phyloP scores from a whole-genome alignment of 345 rosid species.

The Pugionium cornutum region DNA sequence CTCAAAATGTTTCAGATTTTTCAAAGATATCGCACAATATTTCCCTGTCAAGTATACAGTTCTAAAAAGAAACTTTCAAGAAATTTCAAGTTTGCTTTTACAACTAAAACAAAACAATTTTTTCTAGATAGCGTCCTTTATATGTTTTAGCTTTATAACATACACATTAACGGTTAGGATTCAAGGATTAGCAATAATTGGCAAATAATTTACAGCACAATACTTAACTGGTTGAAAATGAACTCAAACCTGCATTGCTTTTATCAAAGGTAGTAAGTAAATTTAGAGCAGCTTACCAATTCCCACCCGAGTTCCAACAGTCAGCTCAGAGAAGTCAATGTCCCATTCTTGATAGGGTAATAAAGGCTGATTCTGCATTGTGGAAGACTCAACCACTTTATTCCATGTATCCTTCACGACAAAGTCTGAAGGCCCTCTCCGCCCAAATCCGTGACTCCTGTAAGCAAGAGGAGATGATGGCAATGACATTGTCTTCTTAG shows the following conservation, averaged over 20 bases:
- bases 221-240: neutral
- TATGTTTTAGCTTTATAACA: neutral
- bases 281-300: constrained; percentile 60
- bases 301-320: constrained; percentile 96
- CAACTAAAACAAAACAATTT: neutral
- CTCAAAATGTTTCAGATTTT: no score
- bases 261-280: neutral
- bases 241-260: constrained; percentile 18
- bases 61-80: no score
- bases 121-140: no score
- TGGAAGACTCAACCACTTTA: constrained; percentile 81
- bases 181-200: constrained; percentile 5
- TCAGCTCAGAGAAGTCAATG: constrained; percentile 90
- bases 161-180: neutral
- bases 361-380: constrained; percentile 68
- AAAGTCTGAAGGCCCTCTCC: constrained; percentile 61
- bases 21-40: no score
- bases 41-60: no score
- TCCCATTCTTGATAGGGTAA: constrained; percentile 88
- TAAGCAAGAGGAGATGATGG: constrained; percentile 92
- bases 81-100: neutral
- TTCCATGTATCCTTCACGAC: constrained; percentile 69
- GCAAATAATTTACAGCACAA: neutral
- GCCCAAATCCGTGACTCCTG: constrained; percentile 59
- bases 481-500: constrained; percentile 91